These are phyloP conservation scores for Cymbomonas tetramitiformis DNA, from an alignment of 139 green algal species.

Conservation along the genomic window DNA sequence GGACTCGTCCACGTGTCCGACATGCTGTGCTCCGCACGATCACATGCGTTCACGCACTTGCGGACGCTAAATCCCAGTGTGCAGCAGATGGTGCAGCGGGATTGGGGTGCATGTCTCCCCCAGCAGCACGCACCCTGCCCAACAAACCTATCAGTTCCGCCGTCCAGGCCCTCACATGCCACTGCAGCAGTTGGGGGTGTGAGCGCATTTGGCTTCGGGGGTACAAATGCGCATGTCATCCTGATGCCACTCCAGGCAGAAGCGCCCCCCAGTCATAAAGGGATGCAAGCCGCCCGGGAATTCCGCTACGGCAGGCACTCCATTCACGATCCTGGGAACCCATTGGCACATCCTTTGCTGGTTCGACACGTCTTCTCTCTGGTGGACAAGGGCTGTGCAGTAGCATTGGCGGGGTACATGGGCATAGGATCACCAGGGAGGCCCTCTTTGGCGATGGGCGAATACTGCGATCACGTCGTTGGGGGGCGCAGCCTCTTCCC, in stretches of 20 bases:
- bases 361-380: too few species aligned
- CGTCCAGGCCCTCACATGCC: neutral
- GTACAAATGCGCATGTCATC: constrained; percentile 70
- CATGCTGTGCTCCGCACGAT: neutral
- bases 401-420: too few species aligned
- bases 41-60: constrained; percentile 22
- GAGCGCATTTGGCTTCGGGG: constrained; percentile 71
- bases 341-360: too few species aligned
- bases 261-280: too few species aligned
- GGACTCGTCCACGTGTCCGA: neutral
- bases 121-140: too few species aligned
- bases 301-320: too few species aligned
- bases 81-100: neutral
- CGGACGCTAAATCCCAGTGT: constrained; percentile 1
- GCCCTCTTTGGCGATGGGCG: too few species aligned
- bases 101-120: neutral
- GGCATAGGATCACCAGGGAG: too few species aligned
- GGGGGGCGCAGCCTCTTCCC: neutral
- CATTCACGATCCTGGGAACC: too few species aligned
- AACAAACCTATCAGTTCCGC: neutral
- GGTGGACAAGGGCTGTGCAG: too few species aligned
- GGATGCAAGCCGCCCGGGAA: too few species aligned
- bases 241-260: too few species aligned
- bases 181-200: constrained; percentile 22
- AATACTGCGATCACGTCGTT: constrained; percentile 45